These are phyloP conservation scores for Brettanomyces naardenensis DNA, from an alignment of 805 yeast genomes.

Conservation along the genomic window DNA sequence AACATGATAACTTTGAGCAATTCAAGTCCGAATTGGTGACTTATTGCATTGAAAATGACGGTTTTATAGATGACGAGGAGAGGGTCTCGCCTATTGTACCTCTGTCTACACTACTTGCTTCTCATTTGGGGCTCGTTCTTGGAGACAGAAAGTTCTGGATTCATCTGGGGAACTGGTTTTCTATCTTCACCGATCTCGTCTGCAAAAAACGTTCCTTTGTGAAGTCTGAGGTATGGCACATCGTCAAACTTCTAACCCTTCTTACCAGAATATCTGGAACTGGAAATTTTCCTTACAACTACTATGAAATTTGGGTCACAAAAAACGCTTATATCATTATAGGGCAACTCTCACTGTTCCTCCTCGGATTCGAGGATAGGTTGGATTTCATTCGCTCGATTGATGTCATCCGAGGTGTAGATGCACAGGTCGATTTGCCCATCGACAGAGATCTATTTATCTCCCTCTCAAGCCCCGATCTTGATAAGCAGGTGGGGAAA, in stretches of 20 bases:
- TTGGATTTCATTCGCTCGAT: constrained; percentile 4
- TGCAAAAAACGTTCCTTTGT: constrained; percentile 5
- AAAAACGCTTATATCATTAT: constrained; percentile 15
- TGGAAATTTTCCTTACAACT: constrained; percentile 3
- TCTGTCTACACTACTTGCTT: constrained; percentile 10
- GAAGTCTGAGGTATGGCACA: constrained; percentile 13
- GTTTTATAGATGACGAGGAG: constrained; percentile 7
- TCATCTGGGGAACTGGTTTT: constrained; percentile 20
- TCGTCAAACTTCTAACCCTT: constrained; percentile 12
- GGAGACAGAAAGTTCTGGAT: constrained; percentile 16
- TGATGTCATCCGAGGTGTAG: constrained; percentile 3
- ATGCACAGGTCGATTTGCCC: background rate
- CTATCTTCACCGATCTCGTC: constrained; percentile 6
- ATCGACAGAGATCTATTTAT: constrained; percentile 1
- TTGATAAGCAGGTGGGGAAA: constrained; percentile 1
- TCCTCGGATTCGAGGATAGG: constrained; percentile 18
- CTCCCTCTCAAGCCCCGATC: background rate
- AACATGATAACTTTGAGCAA: constrained; percentile 4
- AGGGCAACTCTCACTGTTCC: constrained; percentile 7
- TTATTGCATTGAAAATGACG: constrained; percentile 6
- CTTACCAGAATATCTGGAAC: constrained; percentile 7
- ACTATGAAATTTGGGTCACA: constrained; percentile 7
- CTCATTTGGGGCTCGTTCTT: constrained; percentile 12
- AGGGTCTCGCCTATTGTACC: constrained; percentile 12
- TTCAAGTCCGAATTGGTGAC: constrained; percentile 14